Base-by-base conservation (phyloP, 2,329 filamentous ascomycete genomes). In the Plectosphaerella plurivora region DNA sequence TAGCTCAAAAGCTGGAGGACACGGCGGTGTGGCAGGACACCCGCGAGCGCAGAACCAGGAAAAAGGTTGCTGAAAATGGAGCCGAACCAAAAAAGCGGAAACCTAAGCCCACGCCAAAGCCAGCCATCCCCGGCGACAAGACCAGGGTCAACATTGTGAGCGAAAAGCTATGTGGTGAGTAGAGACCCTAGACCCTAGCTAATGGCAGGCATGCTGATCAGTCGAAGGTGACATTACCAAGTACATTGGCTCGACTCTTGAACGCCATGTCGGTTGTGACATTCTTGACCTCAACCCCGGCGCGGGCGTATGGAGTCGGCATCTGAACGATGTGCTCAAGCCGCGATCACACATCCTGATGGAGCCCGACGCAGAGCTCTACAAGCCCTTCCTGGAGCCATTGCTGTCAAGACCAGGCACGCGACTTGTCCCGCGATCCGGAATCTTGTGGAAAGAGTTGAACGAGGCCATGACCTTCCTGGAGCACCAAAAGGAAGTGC, bases 241-340 rank as follows among this genome's bases (percentile, higher is more conserved):
- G 7, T 89, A 89, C 55, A 71, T 95, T n/a, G 82, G 80, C 3
- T 78, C 81, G 1, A 84, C 83, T 3, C 77, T 97, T 16, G 72
- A 82, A 35, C 80, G 83, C 45, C 86, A 94, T 67, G 73, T 76
- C 48, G 89, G 89, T 51, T 91, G 92, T 69, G 91, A 96, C 61
- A 79, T 97, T 45, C 74, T 99, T 61, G 93, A 97, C 64, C 74
- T 96, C 52, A 90, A 92, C 66, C 93, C 93, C 0, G 91, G 91
- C 14, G 73, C 73, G 1, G 90, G 91, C 9, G 51, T 96, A 3
- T 94, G 88, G 83, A 96, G 92, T 35, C 74, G 75, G 25, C 89
- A 87, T 61, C 74, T 97, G 1, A 84, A 96, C 64, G 77, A 89
- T 0, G 72, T 80, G 45, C 75, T 99, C 8, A 73, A 90, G 61